Evolutionary conservation across 768 basidiomycete genomes (phyloP).

Genomic region (Suillus americanus): DNA sequence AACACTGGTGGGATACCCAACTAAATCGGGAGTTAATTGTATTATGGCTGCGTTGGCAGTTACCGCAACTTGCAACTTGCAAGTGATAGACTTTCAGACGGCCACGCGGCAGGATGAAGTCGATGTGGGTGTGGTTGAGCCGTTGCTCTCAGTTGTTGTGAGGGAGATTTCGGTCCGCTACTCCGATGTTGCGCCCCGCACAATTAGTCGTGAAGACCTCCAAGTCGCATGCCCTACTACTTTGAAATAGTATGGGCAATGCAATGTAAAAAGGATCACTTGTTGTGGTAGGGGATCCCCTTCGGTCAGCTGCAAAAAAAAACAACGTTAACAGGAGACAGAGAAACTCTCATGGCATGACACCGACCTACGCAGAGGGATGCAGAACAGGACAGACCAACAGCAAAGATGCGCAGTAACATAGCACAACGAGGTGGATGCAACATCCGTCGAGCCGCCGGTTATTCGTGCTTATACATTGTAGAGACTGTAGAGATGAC

Average conservation of each 20-base stretch:
- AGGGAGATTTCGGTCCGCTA: not conserved
- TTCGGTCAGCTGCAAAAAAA: too few relatives aligned
- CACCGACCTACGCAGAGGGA: too few relatives aligned
- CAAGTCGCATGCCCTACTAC: not conserved
- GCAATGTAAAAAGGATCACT: not conserved
- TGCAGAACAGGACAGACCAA: too few relatives aligned
- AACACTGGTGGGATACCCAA: not conserved
- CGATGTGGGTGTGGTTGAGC: not conserved
- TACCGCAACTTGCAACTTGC: not conserved
- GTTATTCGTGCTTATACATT: too few relatives aligned
- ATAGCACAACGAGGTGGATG: too few relatives aligned
- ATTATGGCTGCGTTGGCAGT: not conserved
- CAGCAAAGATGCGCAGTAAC: too few relatives aligned
- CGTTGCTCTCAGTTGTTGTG: not conserved
- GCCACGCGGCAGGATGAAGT: not conserved
- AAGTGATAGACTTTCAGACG: not conserved
- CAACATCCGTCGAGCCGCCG: too few relatives aligned
- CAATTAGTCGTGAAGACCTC: not conserved
- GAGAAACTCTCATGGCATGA: too few relatives aligned
- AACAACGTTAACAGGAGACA: too few relatives aligned
- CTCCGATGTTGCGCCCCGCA: not conserved
- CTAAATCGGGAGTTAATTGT: not conserved
- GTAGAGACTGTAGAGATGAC: not conserved
- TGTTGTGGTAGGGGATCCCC: not conserved
- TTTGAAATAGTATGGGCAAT: not conserved